Percentiles rank a stretch among this genome's conserved stretches.
Conservation (phyloP, 768 basidiomycete species). For the Lentinus brumalis region DNA sequence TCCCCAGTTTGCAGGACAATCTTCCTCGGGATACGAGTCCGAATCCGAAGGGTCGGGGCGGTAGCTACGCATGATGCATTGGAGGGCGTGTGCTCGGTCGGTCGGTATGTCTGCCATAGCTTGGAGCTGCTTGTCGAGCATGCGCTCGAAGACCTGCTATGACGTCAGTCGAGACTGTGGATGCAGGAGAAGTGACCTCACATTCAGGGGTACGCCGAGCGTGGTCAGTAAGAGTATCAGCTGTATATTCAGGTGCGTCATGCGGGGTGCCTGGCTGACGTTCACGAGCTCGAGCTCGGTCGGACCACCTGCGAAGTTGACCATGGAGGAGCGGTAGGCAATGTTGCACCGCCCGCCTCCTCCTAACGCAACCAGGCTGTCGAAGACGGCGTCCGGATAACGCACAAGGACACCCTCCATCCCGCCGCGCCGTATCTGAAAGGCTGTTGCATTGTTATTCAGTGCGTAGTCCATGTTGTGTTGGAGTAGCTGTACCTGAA, state of each 20-base stretch:
- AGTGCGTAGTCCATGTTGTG: no score
- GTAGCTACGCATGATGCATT: not conserved
- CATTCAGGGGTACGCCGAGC: not conserved
- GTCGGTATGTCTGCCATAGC: constrained; percentile 5
- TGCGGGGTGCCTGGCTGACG: not conserved
- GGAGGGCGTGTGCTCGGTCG: not conserved
- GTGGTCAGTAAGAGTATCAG: constrained; percentile 4
- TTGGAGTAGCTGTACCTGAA: no score
- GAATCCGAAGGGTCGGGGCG: not conserved
- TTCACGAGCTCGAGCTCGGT: constrained; percentile 7
- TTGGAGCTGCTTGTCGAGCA: constrained; percentile 10
- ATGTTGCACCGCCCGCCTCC: no score
- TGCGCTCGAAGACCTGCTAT: not conserved
- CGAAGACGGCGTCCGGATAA: no score
- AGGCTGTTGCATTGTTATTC: no score
- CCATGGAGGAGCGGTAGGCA: not conserved
- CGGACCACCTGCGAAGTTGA: constrained; percentile 9
- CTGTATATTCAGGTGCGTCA: constrained; percentile 5
- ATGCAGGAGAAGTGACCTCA: not conserved
- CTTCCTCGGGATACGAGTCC: not conserved
- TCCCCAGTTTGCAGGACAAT: no score
- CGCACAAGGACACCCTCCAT: no score
- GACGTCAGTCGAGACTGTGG: not conserved
- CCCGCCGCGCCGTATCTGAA: no score
- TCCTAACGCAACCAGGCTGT: no score